Conservation (phyloP, 176 grass and related monocot species). For the Echinochloa phyllopogon region DNA sequence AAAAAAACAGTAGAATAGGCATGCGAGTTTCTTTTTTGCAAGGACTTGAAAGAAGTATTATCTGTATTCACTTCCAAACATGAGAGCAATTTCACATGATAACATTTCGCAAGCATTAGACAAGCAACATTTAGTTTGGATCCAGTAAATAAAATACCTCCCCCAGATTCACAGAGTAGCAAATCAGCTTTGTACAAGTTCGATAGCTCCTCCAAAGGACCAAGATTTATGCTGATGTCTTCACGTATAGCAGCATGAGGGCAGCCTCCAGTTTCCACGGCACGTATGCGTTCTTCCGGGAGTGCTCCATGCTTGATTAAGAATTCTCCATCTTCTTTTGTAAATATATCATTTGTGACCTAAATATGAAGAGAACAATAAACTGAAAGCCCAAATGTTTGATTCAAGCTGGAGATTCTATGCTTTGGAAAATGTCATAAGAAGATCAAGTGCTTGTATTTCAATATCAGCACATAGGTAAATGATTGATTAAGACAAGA, state of each 20-base stretch:
- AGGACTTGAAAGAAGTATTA: neutral
- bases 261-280: conserved; percentile 92
- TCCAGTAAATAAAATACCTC: conserved; percentile 65
- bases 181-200: conserved; percentile 87
- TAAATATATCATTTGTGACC: conserved; percentile 99
- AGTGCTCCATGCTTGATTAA: conserved; percentile 92
- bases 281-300: conserved; percentile 81
- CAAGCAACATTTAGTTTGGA: neutral
- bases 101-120: neutral
- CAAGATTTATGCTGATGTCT: conserved; percentile 98
- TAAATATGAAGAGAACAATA: conserved; percentile 43
- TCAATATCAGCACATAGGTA: conserved; percentile 2
- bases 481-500: neutral
- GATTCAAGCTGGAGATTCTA: conserved; percentile 3
- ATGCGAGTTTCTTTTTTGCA: neutral
- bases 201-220: conserved; percentile 89
- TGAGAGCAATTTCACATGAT: neutral
- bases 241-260: conserved; percentile 95
- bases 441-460: neutral
- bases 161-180: conserved; percentile 98
- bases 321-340: conserved; percentile 97
- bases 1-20: neutral
- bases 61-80: neutral
- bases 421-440: neutral
- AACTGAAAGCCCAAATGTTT: neutral